These are phyloP conservation scores for Entrophospora sp. DNA, from an alignment of 192 early-diverging fungal genomes.

Conservation along the genomic window DNA sequence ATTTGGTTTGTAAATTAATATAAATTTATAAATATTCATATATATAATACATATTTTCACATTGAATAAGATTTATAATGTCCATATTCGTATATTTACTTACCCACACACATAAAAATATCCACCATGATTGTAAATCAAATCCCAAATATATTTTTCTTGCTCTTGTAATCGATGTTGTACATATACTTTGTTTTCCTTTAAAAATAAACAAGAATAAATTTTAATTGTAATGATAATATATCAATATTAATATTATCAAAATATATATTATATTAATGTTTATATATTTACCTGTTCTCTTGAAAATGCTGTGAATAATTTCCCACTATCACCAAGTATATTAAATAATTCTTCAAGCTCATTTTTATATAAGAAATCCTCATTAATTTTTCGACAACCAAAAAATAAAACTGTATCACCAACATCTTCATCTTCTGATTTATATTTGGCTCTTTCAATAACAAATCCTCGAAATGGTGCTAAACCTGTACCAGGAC, in stretches of 20 bases:
- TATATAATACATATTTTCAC: no score
- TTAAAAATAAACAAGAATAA: background rate
- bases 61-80: no score
- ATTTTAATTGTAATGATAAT: background rate
- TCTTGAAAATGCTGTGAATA: conserved; percentile 90
- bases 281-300: conserved; percentile 50
- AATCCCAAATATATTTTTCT: conserved; percentile 68
- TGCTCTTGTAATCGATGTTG: conserved; percentile 80
- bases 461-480: conserved; percentile 95
- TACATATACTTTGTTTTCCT: conserved; percentile 84
- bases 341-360: conserved; percentile 59
- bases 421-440: conserved; percentile 61
- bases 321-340: conserved; percentile 43
- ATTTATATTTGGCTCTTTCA: conserved; percentile 67
- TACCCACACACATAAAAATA: conserved; percentile 81
- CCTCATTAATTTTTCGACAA: conserved; percentile 74
- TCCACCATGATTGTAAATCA: conserved; percentile 64
- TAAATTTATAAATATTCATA: background rate
- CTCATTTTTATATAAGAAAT: conserved; percentile 88
- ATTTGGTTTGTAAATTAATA: background rate
- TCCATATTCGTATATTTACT: no score
- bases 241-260: no score
- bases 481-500: conserved; percentile 98
- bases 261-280: no score
- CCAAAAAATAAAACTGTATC: conserved; percentile 90